Conservation (phyloP, 768 basidiomycete species). For the Punctularia strigosozonata region DNA sequence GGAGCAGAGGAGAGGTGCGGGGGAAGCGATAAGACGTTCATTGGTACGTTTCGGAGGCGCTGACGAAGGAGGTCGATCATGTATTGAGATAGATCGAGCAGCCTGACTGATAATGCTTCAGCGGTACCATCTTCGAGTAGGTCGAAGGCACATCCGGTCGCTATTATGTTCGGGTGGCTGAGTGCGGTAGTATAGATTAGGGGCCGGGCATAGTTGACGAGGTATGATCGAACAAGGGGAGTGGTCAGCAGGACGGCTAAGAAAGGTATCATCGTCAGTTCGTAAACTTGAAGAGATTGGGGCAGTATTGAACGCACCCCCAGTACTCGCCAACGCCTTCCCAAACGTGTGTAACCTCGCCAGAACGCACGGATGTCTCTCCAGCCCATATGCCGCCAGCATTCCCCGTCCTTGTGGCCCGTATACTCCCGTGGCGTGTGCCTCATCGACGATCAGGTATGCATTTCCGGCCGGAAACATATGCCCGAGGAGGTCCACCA, state of each 20-base stretch:
- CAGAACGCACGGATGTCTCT: slow-evolving; percentile 42
- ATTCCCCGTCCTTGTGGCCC: slow-evolving; percentile 69
- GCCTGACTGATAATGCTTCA: slow-evolving; percentile 32
- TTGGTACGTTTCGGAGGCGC: slow-evolving; percentile 20
- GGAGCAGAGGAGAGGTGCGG: slow-evolving; percentile 7
- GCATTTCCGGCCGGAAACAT: slow-evolving; percentile 50
- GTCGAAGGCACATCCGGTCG: slow-evolving; percentile 71
- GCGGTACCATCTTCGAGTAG: slow-evolving; percentile 60
- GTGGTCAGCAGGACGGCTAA: slow-evolving; percentile 70
- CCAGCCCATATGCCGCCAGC: slow-evolving; percentile 58
- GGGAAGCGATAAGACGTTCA: slow-evolving; percentile 18
- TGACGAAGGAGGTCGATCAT: slow-evolving; percentile 21
- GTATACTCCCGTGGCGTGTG: slow-evolving; percentile 87
- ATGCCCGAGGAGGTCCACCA: slow-evolving; percentile 52
- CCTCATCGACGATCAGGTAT: slow-evolving; percentile 82
- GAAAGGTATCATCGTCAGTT: neutral
- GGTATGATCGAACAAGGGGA: slow-evolving; percentile 63
- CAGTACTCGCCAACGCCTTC: slow-evolving; percentile 77
- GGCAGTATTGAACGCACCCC: slow-evolving; percentile 43
- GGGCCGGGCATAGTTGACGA: slow-evolving; percentile 86
- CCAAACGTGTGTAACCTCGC: slow-evolving; percentile 87
- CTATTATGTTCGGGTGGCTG: slow-evolving; percentile 63
- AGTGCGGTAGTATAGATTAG: slow-evolving; percentile 88
- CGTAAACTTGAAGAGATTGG: neutral
- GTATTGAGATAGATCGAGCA: slow-evolving; percentile 33